phyloP scores from a whole-genome alignment of 768 basidiomycete genomes.

The Mycena galopus region DNA sequence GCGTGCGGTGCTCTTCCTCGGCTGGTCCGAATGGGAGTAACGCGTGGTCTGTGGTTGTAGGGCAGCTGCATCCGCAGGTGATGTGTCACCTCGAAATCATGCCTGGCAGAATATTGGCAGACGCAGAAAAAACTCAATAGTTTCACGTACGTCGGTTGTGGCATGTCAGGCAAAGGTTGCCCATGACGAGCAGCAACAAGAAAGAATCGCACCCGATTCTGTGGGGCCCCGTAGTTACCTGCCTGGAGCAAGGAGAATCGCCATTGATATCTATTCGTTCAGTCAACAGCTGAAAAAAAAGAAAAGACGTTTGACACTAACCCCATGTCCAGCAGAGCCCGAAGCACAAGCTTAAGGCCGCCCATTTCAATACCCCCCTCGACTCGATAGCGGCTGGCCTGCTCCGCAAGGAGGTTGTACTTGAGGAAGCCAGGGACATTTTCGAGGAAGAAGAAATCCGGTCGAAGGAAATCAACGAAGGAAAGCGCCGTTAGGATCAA shows the following conservation, averaged over 20 bases:
- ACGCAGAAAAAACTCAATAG: background rate
- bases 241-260: constrained; percentile 65
- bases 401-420: constrained; percentile 56
- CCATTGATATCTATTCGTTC: constrained; percentile 62
- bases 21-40: constrained; percentile 57
- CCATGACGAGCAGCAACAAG: constrained; percentile 61
- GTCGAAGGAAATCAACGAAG: constrained; percentile 61
- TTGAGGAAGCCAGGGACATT: constrained; percentile 67
- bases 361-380: constrained; percentile 80
- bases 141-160: constrained; percentile 58
- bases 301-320: constrained; percentile 43
- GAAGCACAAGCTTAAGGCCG: constrained; percentile 75
- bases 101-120: constrained; percentile 37
- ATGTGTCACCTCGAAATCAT: constrained; percentile 60
- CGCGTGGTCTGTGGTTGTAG: constrained; percentile 43
- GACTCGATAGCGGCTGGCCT: constrained; percentile 58
- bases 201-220: constrained; percentile 67
- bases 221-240: constrained; percentile 69
- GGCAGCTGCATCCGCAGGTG: constrained; percentile 66
- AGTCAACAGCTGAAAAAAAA: background rate
- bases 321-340: constrained; percentile 76
- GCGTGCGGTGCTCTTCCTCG: constrained; percentile 68
- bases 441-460: constrained; percentile 61
- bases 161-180: constrained; percentile 60
- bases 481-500: constrained; percentile 73